Evolutionary conservation across 2,329 filamentous ascomycete species (phyloP).

Genomic region (Magnaporthiopsis incrustans): DNA sequence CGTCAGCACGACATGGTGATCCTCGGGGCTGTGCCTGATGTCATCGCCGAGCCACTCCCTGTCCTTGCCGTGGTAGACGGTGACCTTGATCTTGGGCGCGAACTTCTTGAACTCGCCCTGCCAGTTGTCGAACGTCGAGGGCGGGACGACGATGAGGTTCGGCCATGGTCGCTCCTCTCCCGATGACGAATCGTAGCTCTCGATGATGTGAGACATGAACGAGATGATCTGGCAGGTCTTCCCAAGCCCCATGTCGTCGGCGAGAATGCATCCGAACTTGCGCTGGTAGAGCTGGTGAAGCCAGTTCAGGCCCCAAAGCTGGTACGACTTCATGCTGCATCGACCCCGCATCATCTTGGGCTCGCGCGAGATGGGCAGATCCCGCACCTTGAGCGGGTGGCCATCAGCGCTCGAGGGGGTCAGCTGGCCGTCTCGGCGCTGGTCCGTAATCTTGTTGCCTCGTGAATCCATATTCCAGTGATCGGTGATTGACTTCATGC

Average conservation of each 20-base stretch:
- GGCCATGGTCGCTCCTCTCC: slow-evolving; percentile 47
- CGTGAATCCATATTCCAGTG: slow-evolving; percentile 41
- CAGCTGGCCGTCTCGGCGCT: slow-evolving; percentile 14
- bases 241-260: slow-evolving; percentile 94
- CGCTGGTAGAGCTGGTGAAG: slow-evolving; percentile 74
- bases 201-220: slow-evolving; percentile 75
- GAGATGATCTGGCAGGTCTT: slow-evolving; percentile 97
- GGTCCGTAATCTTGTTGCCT: slow-evolving; percentile 29
- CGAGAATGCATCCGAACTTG: slow-evolving; percentile 78
- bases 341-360: slow-evolving; percentile 70
- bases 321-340: slow-evolving; percentile 82
- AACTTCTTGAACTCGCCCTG: slow-evolving; percentile 83
- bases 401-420: slow-evolving; percentile 31
- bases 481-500: slow-evolving; percentile 36
- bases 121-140: slow-evolving; percentile 95
- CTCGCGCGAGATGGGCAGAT: slow-evolving; percentile 48
- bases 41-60: slow-evolving; percentile 60
- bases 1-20: slow-evolving; percentile 55
- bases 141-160: slow-evolving; percentile 82
- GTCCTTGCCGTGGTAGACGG: slow-evolving; percentile 59
- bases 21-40: slow-evolving; percentile 54
- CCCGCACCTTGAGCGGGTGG: slow-evolving; percentile 21
- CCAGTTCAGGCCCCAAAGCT: slow-evolving; percentile 93
- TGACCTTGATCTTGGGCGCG: slow-evolving; percentile 68
- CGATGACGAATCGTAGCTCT: slow-evolving; percentile 38